Evolutionary conservation across 2,329 filamentous ascomycete genomes (phyloP), one percentile per base, ranked within the genome.

Genomic region (Pyrenophora teres): DNA sequence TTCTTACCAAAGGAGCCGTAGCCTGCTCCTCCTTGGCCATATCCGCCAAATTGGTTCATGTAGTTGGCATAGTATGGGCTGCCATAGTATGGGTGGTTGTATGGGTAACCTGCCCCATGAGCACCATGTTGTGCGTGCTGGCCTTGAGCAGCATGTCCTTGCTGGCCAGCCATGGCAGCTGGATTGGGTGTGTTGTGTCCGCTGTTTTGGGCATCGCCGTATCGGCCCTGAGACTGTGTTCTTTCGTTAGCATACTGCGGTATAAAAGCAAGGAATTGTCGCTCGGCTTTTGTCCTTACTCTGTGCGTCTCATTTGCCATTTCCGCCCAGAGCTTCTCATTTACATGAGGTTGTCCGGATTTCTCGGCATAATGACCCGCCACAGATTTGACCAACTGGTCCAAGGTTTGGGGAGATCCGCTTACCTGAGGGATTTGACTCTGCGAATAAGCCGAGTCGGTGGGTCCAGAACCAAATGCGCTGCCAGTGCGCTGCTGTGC

Each of bases 181-280:
- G 92, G 92, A 77, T 95, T 94, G 31, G 93, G 92, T 2, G 92
- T 97, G 66, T 88, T 93, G 73, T 94, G 88, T 38, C 92, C 93
- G 71, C 91, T 96, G 78, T 88, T 91, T 67, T 92, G 89, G 56
- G 84, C 83, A 48, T 96, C 91, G 57, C 85, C 82, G 67, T 87
- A 87, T 62, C 87, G 88, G 71, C 86, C 89, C 72, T 92, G 90
- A 33, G 62, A 51, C 66, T 74, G 60, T 44, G 50, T 37, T 31
- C 6, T 9, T 12, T 47, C 46, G 59, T 69, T 50, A 69, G 64
- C 18, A 45, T 32, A 40, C 39, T 15, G 30, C 21, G 16, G 6
- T 23, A 40, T n/a, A 41, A 18, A 21, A 5, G 12, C 8, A 9
- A 41, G 35, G n/a, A 51, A n/a, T 45, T 43, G 40, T 40, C 15